Conservation (phyloP, 2,329 filamentous ascomycete species). For the Pleomassaria siparia region DNA sequence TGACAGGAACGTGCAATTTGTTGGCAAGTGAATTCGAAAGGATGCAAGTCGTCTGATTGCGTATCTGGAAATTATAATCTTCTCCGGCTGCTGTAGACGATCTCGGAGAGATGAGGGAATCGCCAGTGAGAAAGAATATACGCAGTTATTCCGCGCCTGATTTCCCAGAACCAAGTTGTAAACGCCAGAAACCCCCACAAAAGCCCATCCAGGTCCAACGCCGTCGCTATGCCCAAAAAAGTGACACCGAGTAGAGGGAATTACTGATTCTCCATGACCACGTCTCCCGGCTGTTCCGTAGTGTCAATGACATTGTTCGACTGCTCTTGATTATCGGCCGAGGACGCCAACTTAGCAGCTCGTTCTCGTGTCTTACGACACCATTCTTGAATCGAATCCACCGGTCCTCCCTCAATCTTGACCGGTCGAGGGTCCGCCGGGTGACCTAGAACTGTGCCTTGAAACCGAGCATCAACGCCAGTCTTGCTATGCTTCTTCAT, state of each 20-base stretch:
- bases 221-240: slow-evolving; percentile 37
- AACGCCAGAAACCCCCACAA: not conserved
- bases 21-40: too few species aligned
- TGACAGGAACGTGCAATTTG: too few species aligned
- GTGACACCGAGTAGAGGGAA: slow-evolving; percentile 7
- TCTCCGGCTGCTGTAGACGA: too few species aligned
- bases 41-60: too few species aligned
- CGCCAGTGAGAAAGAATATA: too few species aligned
- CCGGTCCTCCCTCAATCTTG: slow-evolving; percentile 75
- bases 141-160: not conserved
- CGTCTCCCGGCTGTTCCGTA: slow-evolving; percentile 22
- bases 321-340: slow-evolving; percentile 21
- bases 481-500: slow-evolving; percentile 94
- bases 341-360: slow-evolving; percentile 23
- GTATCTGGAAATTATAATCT: too few species aligned
- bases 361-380: slow-evolving; percentile 36
- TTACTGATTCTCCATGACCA: slow-evolving; percentile 28
- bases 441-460: slow-evolving; percentile 80
- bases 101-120: too few species aligned
- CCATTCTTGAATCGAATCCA: slow-evolving; percentile 70
- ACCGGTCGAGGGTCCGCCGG: slow-evolving; percentile 70
- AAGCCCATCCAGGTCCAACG: slow-evolving; percentile 26
- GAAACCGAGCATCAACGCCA: slow-evolving; percentile 82
- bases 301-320: slow-evolving; percentile 13
- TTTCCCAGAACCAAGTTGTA: not conserved